Percentiles rank a stretch among this genome's conserved stretches.
Conservation (phyloP, 345 rosid genomes). For the Eucalyptus marginata region DNA sequence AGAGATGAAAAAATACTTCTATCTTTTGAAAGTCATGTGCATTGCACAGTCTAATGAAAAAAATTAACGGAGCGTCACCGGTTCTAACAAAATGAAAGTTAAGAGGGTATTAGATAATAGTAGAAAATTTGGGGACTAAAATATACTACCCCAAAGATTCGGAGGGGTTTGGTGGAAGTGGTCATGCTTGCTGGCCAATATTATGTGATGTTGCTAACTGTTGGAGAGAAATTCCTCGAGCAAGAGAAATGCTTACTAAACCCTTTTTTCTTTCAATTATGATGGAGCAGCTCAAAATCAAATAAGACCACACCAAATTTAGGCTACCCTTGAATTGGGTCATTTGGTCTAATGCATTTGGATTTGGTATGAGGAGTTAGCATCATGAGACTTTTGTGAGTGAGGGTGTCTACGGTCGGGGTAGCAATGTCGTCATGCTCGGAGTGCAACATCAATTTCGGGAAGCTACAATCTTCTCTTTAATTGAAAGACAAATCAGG, state of each 20-base stretch:
- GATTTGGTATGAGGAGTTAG: background rate
- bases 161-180: background rate
- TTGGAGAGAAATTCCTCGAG: background rate
- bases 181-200: background rate
- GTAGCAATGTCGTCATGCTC: background rate
- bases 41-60: too few species aligned
- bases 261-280: background rate
- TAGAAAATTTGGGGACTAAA: background rate
- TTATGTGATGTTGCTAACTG: background rate
- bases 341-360: background rate
- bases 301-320: background rate
- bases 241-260: background rate
- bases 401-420: background rate
- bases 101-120: too few species aligned
- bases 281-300: background rate
- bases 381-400: accelerated
- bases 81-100: too few species aligned
- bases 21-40: background rate
- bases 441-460: accelerated
- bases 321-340: background rate
- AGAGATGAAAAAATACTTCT: background rate
- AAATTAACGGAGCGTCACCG: accelerated
- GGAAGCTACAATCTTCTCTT: too few species aligned
- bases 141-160: background rate
- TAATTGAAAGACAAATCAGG: background rate